Evolutionary conservation across 495 filamentous ascomycete species (phyloP), one percentile per base, ranked within the genome.

Genomic region (Aspergillus heteromorphus): DNA sequence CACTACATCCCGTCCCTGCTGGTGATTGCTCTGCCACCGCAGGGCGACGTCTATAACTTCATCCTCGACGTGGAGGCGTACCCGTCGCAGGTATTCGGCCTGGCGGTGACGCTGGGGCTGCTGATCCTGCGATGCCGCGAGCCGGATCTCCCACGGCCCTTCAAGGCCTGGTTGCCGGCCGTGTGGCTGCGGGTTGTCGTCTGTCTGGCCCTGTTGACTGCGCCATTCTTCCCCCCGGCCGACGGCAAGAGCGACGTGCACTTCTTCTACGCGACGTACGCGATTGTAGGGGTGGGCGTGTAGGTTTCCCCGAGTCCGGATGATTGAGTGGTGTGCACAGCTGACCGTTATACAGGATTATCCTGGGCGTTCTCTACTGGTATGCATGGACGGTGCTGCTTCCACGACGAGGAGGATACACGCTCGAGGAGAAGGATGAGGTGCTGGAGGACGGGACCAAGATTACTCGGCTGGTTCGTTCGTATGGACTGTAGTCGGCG

Each of bases 31-130:
- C 73, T 89, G 2, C 86, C 84, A 0, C 82, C 85, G 2, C 77
- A 81, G 40, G 71, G 76, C n/a, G 79, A 85, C 43, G 81, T 85
- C 5, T 90, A 88, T 63, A 84, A 81, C 45, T 89, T 90, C 57
- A 88, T 90, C 53, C 72, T 88, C 9, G 83, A 88, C 34, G 83
- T 88, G 2, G 85, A 87, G 59, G 85, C 80, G 3, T 91, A 91
- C 58, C 83, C 86, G 0, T 80, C 72, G 0, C 81, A 85, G 49
- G 71, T 88, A 50, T 80, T 82, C 41, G 75, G 74, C 0, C 64
- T 90, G 6, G 84, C 84, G 0, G 69, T 78, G 0, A 79, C 80
- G 0, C 54, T 84, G 20, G 86, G 87, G 0, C 63, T 89, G 2
- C 58, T 90, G 7, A 73, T 82, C 62, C 73, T 90, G 5, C 79